Base-by-base conservation (phyloP, 441 rosid genomes). In the Pelargonium citronellum region DNA sequence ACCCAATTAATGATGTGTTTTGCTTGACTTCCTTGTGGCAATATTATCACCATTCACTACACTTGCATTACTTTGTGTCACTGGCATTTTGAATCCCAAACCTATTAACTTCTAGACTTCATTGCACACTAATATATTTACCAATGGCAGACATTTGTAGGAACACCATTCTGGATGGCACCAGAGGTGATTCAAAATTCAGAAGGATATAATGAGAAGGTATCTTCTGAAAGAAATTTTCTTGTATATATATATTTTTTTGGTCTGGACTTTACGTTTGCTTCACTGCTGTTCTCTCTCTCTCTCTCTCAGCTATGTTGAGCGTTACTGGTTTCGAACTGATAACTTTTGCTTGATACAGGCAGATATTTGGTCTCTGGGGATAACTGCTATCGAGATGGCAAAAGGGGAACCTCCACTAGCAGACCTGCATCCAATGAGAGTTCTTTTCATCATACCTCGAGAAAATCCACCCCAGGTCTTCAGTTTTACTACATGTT, bases 131-230 rank as follows among this genome's bases (percentile, higher is more conserved):
- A 75, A 87, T 84, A 64, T 78, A 73, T 69, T 76, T 75, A 72
- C 78, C 73, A 69, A 78, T 81, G 76, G 69, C 93, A 95, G 99
- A 95, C 99, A 74, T 91, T 95, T 83, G 98, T 95, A 70, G 99
- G 99, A 82, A 95, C 99, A 49, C 99, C 99, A 73, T 95, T 95
- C 83, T 95, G 99, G 98, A 95, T 95, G 99, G 99, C 99, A 51
- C 99, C 99, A 5, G 99, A 95, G 83, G 99, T 95, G 57, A 95
- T 95, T 84, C 98, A 92, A 80, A 92, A 95, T 83, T 87, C 96
- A 5, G 99, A 95, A 67, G 99, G 99, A 62, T 95, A 95, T 79
- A 88, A 95, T 70, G 98, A 89, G 81, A 95, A 95, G 98, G 99
- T 95, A 78, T 5, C 46, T 78, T 41, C 44, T 61, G 17, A 37